Evolutionary conservation across 768 basidiomycete genomes (phyloP), one percentile per base, ranked within the genome.

Genomic region (Suillus sp.): DNA sequence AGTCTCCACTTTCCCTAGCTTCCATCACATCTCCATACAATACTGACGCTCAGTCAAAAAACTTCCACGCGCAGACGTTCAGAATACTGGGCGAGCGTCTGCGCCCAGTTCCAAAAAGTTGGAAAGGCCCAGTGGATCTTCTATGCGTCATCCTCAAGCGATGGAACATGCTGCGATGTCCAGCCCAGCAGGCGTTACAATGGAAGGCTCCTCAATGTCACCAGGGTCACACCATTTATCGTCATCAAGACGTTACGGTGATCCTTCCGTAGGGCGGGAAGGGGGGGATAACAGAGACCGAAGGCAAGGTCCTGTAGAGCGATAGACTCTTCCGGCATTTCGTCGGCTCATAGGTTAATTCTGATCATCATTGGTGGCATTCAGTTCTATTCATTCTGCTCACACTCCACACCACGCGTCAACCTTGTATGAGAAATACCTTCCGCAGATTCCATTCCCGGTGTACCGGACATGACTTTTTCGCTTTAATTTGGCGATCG

Each of bases 11-110:
- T 57, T 77, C 80, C 35, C 68, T 80, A 9, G 72, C 81, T 27
- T 78, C 78, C 40, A 82, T 80, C 66, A 80, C 76, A 16, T 70
- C 76, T 13, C 84, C 71, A 60, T 86, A 68, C 73, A 71, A 70
- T 64, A 56, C 72, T 61, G 73, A 73, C 9, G 16, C 65, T 54
- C 83, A 80, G 82, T 74, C 87, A 90, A 90, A 91, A 90, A 90
- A 91, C 82, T 88, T 62, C 82, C 78, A 71, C 84, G 88, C 89
- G 89, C 89, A 89, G 89, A 88, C 84, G 88, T 82, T 81, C 81
- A 83, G 69, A 71, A 70, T 63, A 71, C 87, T 84, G 88, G 88
- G 89, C 86, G 86, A 78, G 83, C 84, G 87, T 88, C 89, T 89
- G 89, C 89, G 88, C 86, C 83, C 67, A 80, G 76, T 72, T 67